Evolutionary conservation across 2,329 filamentous ascomycete species (phyloP).

Genomic region (Pseudogymnoascus sp.): DNA sequence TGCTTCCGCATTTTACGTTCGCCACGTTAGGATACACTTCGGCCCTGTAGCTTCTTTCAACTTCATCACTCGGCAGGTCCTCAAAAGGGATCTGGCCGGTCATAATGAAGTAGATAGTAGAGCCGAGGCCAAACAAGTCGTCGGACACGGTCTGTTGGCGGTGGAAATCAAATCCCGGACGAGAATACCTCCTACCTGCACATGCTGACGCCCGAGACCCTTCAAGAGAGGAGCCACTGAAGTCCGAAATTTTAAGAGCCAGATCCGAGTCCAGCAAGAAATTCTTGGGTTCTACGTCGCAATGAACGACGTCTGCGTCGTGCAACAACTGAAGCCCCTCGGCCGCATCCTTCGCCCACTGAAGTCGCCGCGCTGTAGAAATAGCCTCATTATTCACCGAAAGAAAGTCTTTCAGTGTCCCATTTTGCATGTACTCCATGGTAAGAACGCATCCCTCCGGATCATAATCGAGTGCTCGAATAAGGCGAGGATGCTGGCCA

Average conservation of each 20-base stretch:
- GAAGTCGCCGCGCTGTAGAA: slow-evolving; percentile 16
- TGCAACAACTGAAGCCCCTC: slow-evolving; percentile 30
- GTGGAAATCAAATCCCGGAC: slow-evolving; percentile 21
- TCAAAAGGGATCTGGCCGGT: slow-evolving; percentile 25
- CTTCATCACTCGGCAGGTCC: slow-evolving; percentile 24
- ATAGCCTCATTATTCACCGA: slow-evolving; percentile 11
- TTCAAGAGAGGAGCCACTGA: slow-evolving; percentile 28
- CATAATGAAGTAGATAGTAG: slow-evolving; percentile 30
- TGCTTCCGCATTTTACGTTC: slow-evolving; percentile 20
- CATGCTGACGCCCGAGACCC: slow-evolving; percentile 19
- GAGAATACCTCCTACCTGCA: slow-evolving; percentile 20
- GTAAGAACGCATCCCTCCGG: slow-evolving; percentile 20
- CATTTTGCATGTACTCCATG: slow-evolving; percentile 23
- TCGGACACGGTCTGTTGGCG: slow-evolving; percentile 21
- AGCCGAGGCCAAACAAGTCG: slow-evolving; percentile 30
- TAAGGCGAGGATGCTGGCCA: slow-evolving; percentile 17
- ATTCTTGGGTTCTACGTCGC: slow-evolving; percentile 32
- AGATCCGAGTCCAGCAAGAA: slow-evolving; percentile 30
- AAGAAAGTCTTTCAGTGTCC: slow-evolving; percentile 21
- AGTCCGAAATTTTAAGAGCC: slow-evolving; percentile 31
- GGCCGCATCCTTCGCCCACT: slow-evolving; percentile 28
- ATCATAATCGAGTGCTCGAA: slow-evolving; percentile 20
- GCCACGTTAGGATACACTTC: slow-evolving; percentile 24
- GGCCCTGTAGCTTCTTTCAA: slow-evolving; percentile 22
- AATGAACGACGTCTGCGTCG: slow-evolving; percentile 31